Conservation (phyloP, 1,139 yeast species). For the Trichomonascaceae sp. region DNA sequence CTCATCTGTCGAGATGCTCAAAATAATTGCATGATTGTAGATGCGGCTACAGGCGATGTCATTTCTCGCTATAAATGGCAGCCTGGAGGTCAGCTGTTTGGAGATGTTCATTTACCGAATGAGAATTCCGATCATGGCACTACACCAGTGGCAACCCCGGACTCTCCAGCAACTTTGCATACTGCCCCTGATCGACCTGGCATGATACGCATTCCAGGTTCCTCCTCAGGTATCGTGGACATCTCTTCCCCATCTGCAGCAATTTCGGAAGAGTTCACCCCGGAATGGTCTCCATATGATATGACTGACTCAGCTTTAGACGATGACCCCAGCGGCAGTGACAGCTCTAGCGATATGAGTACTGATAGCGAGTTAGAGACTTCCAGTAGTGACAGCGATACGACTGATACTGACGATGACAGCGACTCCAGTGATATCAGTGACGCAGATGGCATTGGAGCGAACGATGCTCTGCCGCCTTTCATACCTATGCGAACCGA, state of each 20-base stretch:
- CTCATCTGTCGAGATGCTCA: constrained; percentile 27
- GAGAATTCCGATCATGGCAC: neutral
- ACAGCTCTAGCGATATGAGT: constrained; percentile 2
- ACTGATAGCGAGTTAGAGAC: neutral
- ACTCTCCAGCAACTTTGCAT: neutral
- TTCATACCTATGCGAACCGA: too few relatives aligned
- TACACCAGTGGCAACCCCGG: neutral
- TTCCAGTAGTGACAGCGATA: neutral
- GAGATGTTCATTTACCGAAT: constrained; percentile 9
- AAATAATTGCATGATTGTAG: constrained; percentile 22
- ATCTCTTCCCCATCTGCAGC: neutral
- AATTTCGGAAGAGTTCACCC: neutral
- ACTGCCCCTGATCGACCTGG: neutral
- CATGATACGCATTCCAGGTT: neutral
- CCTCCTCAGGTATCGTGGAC: neutral
- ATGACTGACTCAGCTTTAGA: neutral
- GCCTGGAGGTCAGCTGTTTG: constrained; percentile 21
- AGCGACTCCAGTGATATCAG: neutral
- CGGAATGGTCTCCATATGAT: neutral
- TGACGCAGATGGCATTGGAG: too few relatives aligned
- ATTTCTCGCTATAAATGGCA: constrained; percentile 20
- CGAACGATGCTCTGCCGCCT: too few relatives aligned
- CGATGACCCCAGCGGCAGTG: neutral
- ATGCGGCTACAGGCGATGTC: constrained; percentile 17
- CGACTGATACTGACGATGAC: neutral